Evolutionary conservation across 768 basidiomycete species (phyloP), one percentile per base, ranked within the genome.

Genomic region (Lyophyllum semitale): DNA sequence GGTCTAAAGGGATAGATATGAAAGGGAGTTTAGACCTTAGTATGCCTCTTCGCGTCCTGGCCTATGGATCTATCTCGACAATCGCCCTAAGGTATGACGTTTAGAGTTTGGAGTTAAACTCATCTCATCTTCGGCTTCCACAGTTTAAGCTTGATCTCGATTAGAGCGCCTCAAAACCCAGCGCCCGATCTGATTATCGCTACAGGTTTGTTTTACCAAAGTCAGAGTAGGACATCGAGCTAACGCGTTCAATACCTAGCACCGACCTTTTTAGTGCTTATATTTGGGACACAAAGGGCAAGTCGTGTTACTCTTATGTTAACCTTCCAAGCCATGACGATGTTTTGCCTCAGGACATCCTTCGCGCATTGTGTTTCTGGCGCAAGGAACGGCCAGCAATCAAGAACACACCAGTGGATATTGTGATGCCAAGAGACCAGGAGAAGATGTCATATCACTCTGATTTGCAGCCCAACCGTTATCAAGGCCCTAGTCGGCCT

Each of bases 171-270:
- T 0, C 64, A 73, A 23, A 79, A 72, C 55, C 78, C 79, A 13
- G 69, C 74, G 2, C 78, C 79, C 8, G 80, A 82, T 59, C 59
- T 82, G 37, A 72, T 76, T 15, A 76, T 81, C 57, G 74, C 79
- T 22, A 70, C 70, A 29, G 78, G 79, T 80, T 59, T 26, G 73
- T 42, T 9, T 23, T 27, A 25, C 20, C 23, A 18, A 18, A 26
- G n/a, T 20, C 7, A 29, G 6, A 6, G 37, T 13, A 12, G 20
- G n/a, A 6, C 29, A 4, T 23, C 11, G 23, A 27, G 13, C 25
- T 22, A 38, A 40, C 23, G 17, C 32, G 54, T 32, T 32, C 26
- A 23, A 23, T 33, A n/a, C 45, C 35, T 56, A 82, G 81, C 77
- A 52, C 70, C 78, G 4, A 76, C 69, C 3, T 67, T 77, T 23